These are phyloP conservation scores for Cladosporium sp. DNA, from an alignment of 2,329 filamentous ascomycete genomes.

Conservation along the genomic window DNA sequence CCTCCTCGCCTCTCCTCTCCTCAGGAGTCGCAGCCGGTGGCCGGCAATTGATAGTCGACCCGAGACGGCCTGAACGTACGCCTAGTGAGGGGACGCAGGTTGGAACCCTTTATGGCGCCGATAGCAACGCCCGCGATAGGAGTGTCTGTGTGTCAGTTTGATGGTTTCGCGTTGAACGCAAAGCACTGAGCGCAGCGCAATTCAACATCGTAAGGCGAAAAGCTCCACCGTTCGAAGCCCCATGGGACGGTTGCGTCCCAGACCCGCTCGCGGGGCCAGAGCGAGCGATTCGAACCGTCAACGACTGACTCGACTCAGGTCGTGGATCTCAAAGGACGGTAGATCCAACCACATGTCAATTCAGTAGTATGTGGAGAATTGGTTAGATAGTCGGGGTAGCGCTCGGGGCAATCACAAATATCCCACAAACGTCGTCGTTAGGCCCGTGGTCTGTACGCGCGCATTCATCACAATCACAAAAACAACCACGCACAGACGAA, in stretches of 20 bases:
- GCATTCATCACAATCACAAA: constrained; percentile 1
- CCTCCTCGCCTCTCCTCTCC: neutral
- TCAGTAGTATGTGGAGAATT: neutral
- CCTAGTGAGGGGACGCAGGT: neutral
- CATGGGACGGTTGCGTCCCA: constrained; percentile 10
- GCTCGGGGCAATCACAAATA: neutral
- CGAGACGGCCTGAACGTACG: neutral
- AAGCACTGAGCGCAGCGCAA: too few species aligned
- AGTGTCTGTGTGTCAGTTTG: neutral
- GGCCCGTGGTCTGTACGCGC: neutral
- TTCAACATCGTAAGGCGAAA: neutral
- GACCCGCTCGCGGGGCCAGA: neutral
- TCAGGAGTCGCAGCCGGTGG: neutral
- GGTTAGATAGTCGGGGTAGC: neutral
- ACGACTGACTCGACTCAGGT: neutral
- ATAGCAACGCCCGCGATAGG: neutral
- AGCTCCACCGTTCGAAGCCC: neutral
- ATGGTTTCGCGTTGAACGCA: neutral
- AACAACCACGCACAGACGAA: neutral
- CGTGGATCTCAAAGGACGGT: neutral
- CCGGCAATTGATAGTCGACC: neutral
- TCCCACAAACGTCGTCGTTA: neutral
- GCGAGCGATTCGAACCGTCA: neutral
- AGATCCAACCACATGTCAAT: neutral
- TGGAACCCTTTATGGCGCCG: neutral